phyloP scores from a whole-genome alignment of 768 basidiomycete species.

The Tricholoma bakamatsutake region DNA sequence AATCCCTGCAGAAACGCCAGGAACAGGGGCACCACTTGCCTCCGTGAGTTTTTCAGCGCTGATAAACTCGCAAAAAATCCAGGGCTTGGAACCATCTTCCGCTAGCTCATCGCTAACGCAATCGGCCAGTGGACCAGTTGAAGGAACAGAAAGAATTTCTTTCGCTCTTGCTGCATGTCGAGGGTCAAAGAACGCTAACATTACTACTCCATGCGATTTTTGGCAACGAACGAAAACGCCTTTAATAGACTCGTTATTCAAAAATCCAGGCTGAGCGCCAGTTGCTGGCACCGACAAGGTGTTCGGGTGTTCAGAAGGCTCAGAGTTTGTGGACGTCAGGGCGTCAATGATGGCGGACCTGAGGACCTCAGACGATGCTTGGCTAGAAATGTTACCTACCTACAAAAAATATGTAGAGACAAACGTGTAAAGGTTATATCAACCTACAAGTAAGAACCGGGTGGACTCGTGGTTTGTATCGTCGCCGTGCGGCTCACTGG shows the following conservation, averaged over 20 bases:
- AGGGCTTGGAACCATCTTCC: slow-evolving; percentile 19
- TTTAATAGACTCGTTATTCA: slow-evolving; percentile 35
- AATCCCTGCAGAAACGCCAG: slow-evolving; percentile 6
- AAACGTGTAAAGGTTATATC: not conserved
- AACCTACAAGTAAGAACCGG: slow-evolving; percentile 31
- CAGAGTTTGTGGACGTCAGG: slow-evolving; percentile 11
- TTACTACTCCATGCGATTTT: slow-evolving; percentile 44
- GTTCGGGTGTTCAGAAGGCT: not conserved
- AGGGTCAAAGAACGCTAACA: slow-evolving; percentile 57
- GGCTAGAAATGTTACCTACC: slow-evolving; percentile 32
- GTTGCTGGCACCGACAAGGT: slow-evolving; percentile 2
- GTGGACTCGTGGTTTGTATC: slow-evolving; percentile 27
- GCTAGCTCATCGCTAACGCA: slow-evolving; percentile 24
- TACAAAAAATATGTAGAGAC: slow-evolving; percentile 8
- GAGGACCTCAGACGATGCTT: slow-evolving; percentile 20
- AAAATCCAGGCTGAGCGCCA: not conserved
- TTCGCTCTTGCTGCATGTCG: slow-evolving; percentile 48
- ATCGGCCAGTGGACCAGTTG: slow-evolving; percentile 20
- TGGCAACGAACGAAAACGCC: slow-evolving; percentile 51
- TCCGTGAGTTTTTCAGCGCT: slow-evolving; percentile 38
- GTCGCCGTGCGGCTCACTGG: slow-evolving; percentile 19
- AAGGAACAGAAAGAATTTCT: slow-evolving; percentile 28
- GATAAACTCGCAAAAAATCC: slow-evolving; percentile 39
- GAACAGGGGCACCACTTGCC: slow-evolving; percentile 24
- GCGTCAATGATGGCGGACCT: slow-evolving; percentile 22